Evolutionary conservation across 1,284 basidiomycete species (phyloP).

Genomic region (Schizophyllum commune): DNA sequence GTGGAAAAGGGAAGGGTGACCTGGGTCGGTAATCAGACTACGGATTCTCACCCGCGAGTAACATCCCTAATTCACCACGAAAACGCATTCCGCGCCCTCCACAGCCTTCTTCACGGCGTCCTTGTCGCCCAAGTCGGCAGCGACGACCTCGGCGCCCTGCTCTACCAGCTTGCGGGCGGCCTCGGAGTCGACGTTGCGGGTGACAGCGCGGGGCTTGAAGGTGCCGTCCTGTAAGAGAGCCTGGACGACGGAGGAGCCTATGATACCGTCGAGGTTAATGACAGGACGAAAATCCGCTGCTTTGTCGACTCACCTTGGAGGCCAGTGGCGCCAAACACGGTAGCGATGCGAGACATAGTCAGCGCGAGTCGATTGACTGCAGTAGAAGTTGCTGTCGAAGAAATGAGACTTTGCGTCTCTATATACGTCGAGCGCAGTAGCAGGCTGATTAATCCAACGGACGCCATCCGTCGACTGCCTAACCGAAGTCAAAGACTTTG

Average conservation of each 20-base stretch:
- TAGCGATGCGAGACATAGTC: conserved; percentile 1
- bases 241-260: conserved; percentile 20
- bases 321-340: conserved; percentile 6
- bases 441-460: too few relatives aligned
- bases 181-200: conserved; percentile 22
- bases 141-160: conserved; percentile 25
- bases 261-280: background rate
- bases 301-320: background rate
- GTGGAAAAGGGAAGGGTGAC: conserved; percentile 14
- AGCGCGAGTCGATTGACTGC: too few relatives aligned
- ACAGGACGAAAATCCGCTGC: background rate
- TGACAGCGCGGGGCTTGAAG: conserved; percentile 23
- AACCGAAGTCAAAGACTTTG: too few relatives aligned
- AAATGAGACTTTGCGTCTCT: too few relatives aligned
- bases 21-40: conserved; percentile 4
- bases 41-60: background rate
- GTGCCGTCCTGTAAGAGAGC: conserved; percentile 23
- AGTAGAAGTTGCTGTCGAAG: too few relatives aligned
- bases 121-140: conserved; percentile 23
- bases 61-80: conserved; percentile 20
- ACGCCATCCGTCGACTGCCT: too few relatives aligned
- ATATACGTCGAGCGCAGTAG: too few relatives aligned
- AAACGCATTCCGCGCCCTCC: conserved; percentile 29
- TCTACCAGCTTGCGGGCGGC: conserved; percentile 17
- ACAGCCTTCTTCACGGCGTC: conserved; percentile 23